Conservation (phyloP, 441 rosid genomes). For the Pelargonium cotyledonis region DNA sequence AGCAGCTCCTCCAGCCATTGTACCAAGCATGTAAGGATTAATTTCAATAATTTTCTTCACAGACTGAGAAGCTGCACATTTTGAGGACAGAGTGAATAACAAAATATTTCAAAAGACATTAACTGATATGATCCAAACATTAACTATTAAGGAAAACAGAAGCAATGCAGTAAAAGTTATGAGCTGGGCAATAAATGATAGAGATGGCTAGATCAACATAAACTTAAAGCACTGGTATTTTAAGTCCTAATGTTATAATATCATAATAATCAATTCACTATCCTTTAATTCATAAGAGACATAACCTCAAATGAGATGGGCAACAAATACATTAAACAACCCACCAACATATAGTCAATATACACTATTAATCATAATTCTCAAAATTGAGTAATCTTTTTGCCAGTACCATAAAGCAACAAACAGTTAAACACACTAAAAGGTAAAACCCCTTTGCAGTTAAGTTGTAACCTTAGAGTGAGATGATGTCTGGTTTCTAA, state of each 20-base stretch:
- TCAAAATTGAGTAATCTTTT: neutral
- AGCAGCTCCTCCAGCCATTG: constrained; percentile 99
- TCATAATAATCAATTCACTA: too few relatives aligned
- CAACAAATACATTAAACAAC: neutral
- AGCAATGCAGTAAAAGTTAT: neutral
- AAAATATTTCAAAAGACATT: too few relatives aligned
- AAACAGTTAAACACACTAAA: neutral
- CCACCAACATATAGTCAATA: neutral
- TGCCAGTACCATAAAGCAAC: neutral
- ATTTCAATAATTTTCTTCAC: constrained; percentile 98
- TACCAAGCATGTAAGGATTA: constrained; percentile 97
- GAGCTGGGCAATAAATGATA: neutral
- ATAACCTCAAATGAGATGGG: neutral
- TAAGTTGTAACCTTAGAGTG: neutral
- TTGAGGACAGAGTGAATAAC: neutral
- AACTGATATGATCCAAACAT: neutral
- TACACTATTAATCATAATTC: neutral
- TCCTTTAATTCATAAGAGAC: neutral
- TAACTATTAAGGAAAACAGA: neutral
- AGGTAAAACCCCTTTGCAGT: neutral
- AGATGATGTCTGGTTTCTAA: neutral
- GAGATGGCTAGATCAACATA: neutral
- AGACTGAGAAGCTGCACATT: constrained; percentile 36
- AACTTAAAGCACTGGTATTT: neutral
- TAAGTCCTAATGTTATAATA: neutral